Conservation (phyloP, 1,284 basidiomycete genomes). For the Phylloporus gajari region DNA sequence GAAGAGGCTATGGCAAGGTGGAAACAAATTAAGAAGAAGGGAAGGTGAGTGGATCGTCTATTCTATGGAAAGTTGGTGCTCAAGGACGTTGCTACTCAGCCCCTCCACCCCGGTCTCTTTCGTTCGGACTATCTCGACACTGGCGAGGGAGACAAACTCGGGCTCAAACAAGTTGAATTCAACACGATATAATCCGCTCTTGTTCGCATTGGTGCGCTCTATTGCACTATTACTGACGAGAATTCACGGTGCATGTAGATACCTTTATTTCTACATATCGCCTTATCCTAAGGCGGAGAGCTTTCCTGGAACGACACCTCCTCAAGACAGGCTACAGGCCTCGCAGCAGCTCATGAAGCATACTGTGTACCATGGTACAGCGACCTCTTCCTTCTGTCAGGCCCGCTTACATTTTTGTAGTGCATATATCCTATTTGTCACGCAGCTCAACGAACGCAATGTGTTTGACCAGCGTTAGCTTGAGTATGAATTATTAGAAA, state of each 20-base stretch:
- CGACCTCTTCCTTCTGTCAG: not conserved
- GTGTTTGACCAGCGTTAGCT: constrained; percentile 93
- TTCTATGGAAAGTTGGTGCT: constrained; percentile 4
- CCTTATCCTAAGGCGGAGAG: too few species aligned
- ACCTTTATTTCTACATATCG: too few species aligned
- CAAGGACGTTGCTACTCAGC: constrained; percentile 53
- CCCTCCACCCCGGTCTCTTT: constrained; percentile 91
- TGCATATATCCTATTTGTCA: constrained; percentile 86
- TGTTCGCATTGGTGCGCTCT: constrained; percentile 80
- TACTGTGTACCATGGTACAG: constrained; percentile 69
- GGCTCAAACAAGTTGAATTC: constrained; percentile 96
- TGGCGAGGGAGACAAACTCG: constrained; percentile 47
- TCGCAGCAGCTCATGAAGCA: constrained; percentile 83
- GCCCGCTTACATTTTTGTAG: constrained; percentile 47
- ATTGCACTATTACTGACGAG: not conserved
- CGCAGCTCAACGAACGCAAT: constrained; percentile 92
- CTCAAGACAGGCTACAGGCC: constrained; percentile 75
- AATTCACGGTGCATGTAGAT: too few species aligned
- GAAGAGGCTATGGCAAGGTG: constrained; percentile 88
- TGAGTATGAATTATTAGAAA: constrained; percentile 86
- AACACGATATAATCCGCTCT: constrained; percentile 97
- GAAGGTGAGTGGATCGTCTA: constrained; percentile 45
- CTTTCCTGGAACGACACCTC: constrained; percentile 82
- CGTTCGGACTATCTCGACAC: constrained; percentile 94
- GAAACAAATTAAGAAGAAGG: constrained; percentile 76